Conservation (phyloP, 2,329 filamentous ascomycete genomes). For the Sporothrix dimorphospora region DNA sequence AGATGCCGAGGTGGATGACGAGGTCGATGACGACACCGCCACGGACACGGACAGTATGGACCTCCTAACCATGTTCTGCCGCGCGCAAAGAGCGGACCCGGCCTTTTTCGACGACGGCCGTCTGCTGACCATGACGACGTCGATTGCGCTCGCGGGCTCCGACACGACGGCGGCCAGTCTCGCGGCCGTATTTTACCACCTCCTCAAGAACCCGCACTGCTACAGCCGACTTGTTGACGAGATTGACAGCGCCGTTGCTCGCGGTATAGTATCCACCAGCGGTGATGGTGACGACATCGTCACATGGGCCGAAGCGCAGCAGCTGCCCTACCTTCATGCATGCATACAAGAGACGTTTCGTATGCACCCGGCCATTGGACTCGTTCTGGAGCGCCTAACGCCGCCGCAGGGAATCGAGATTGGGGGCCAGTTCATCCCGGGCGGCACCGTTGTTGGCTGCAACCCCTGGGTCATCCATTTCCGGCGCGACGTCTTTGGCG, state of each 20-base stretch:
- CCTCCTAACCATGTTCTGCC: conserved; percentile 39
- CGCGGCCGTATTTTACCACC: conserved; percentile 35
- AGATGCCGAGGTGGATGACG: too few relatives aligned
- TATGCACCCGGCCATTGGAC: conserved; percentile 43
- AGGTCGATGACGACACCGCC: not conserved
- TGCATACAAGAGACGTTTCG: conserved; percentile 53
- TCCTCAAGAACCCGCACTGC: conserved; percentile 30
- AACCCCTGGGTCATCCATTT: conserved; percentile 45
- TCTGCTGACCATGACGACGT: conserved; percentile 37
- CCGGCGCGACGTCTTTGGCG: conserved; percentile 40
- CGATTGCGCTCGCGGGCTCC: conserved; percentile 40
- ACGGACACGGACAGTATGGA: conserved; percentile 7
- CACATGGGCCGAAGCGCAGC: conserved; percentile 31
- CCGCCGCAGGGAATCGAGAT: conserved; percentile 22
- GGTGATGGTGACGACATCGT: not conserved
- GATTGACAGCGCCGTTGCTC: not conserved
- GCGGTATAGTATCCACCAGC: not conserved
- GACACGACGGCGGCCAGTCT: conserved; percentile 38
- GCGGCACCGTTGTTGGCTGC: conserved; percentile 42
- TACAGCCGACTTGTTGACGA: conserved; percentile 12
- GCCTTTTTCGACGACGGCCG: conserved; percentile 21
- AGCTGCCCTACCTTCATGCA: conserved; percentile 52
- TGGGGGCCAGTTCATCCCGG: conserved; percentile 39
- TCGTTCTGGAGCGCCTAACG: conserved; percentile 22
- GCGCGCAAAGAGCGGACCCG: conserved; percentile 1